Conservation (phyloP, 257 asterid species). For the Fraxinus excelsior region DNA sequence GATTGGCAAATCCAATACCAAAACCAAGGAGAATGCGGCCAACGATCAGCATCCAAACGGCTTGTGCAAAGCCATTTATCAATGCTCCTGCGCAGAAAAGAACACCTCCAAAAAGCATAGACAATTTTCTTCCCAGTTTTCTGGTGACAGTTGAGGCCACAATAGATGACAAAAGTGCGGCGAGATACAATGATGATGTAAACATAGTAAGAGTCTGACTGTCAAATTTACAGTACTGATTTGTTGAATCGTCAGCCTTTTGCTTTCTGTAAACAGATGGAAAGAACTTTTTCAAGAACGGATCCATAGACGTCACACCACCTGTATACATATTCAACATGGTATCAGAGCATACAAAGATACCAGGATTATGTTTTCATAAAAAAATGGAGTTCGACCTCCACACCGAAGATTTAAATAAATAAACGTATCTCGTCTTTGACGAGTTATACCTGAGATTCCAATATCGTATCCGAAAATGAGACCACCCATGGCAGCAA, state of each 20-base stretch:
- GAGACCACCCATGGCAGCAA: slow-evolving; percentile 95
- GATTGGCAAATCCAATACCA: slow-evolving; percentile 23
- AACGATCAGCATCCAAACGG: slow-evolving; percentile 20
- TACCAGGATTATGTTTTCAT: no score
- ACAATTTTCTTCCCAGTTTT: slow-evolving; percentile 14
- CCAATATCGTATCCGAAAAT: slow-evolving; percentile 93
- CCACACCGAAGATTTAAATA: neutral
- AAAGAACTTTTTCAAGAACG: slow-evolving; percentile 13
- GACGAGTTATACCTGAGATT: neutral
- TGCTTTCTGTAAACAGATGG: slow-evolving; percentile 16
- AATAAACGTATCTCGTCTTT: no score
- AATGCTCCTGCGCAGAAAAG: slow-evolving; percentile 14
- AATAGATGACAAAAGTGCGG: slow-evolving; percentile 20
- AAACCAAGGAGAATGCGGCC: slow-evolving; percentile 25
- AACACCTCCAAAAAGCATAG: slow-evolving; percentile 19
- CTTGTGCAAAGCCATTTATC: slow-evolving; percentile 14
- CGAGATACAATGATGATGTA: slow-evolving; percentile 24
- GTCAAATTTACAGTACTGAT: slow-evolving; percentile 18
- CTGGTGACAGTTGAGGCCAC: slow-evolving; percentile 21
- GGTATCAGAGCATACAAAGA: neutral
- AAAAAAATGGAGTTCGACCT: neutral
- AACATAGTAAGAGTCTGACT: slow-evolving; percentile 22
- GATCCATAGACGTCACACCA: slow-evolving; percentile 26
- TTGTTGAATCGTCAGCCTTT: slow-evolving; percentile 11
- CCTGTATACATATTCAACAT: neutral